A percentile compares a stretch with the other conserved stretches of the same genome.
Evolutionary conservation across 371 early-diverging fungal species (phyloP).

Genomic region (Apophysomyces ossiformis): DNA sequence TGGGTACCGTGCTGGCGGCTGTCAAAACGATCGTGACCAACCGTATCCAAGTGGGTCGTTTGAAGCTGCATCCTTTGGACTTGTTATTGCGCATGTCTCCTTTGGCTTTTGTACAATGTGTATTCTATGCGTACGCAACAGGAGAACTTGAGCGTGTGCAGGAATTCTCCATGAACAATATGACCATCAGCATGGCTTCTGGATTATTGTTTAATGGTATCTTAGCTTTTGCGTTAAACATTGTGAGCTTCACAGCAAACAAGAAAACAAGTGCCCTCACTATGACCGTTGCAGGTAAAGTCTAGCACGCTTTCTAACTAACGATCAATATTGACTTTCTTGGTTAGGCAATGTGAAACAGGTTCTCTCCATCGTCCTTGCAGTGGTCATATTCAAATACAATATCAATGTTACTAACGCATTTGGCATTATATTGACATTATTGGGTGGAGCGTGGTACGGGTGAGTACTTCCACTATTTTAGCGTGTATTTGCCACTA

Average conservation of each 20-base stretch:
- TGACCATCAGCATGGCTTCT: slow-evolving; percentile 47
- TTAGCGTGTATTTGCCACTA: background rate
- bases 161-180: slow-evolving; percentile 53
- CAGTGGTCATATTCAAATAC: slow-evolving; percentile 76
- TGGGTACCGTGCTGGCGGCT: slow-evolving; percentile 83
- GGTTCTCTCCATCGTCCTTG: slow-evolving; percentile 78
- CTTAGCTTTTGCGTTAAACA: slow-evolving; percentile 85
- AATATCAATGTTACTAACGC: slow-evolving; percentile 69
- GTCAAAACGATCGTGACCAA: slow-evolving; percentile 89
- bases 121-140: slow-evolving; percentile 64
- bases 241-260: slow-evolving; percentile 84
- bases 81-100: slow-evolving; percentile 84
- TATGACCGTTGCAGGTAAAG: slow-evolving; percentile 83
- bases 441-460: slow-evolving; percentile 77
- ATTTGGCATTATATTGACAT: slow-evolving; percentile 77
- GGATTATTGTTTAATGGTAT: slow-evolving; percentile 76
- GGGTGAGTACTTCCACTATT: slow-evolving; percentile 29
- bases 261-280: slow-evolving; percentile 84
- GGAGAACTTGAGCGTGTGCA: slow-evolving; percentile 70
- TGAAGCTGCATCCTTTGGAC: slow-evolving; percentile 83
- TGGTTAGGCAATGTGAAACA: slow-evolving; percentile 81
- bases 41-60: slow-evolving; percentile 75
- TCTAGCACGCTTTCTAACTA: background rate
- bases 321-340: background rate
- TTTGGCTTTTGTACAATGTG: slow-evolving; percentile 77